These are phyloP conservation scores for Oryza longistaminata DNA, from an alignment of 176 grass and related monocot genomes.

Conservation along the genomic window DNA sequence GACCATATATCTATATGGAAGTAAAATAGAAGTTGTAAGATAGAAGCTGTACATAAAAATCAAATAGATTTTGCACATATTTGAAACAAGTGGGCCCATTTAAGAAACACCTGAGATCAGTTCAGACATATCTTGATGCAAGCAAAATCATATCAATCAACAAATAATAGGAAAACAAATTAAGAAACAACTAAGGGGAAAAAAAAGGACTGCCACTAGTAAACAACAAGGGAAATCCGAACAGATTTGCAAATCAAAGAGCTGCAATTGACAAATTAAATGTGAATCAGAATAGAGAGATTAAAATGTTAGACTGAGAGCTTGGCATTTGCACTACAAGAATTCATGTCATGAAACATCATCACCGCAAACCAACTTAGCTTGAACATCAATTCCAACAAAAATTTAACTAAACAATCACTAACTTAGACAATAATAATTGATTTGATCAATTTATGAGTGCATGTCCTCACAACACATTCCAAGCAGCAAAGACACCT, in stretches of 20 bases:
- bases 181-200: neutral
- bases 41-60: neutral
- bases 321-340: neutral
- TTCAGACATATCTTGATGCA: constrained; percentile 21
- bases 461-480: constrained; percentile 42
- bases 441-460: constrained; percentile 47
- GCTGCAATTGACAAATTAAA: neutral
- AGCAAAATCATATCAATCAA: neutral
- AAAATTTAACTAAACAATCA: constrained; percentile 14
- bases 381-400: neutral
- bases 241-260: neutral
- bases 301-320: neutral
- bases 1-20: neutral
- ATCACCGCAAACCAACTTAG: neutral
- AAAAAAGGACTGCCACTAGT: neutral
- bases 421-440: constrained; percentile 14
- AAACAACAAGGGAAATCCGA: neutral
- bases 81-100: neutral
- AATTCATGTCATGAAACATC: constrained; percentile 24
- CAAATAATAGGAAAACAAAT: neutral
- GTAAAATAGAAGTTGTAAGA: neutral
- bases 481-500: constrained; percentile 32
- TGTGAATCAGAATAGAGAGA: neutral
- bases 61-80: neutral
- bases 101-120: neutral